Evolutionary conservation across 805 yeast genomes (phyloP).

Genomic region (Schizosaccharomyces osmophilus): DNA sequence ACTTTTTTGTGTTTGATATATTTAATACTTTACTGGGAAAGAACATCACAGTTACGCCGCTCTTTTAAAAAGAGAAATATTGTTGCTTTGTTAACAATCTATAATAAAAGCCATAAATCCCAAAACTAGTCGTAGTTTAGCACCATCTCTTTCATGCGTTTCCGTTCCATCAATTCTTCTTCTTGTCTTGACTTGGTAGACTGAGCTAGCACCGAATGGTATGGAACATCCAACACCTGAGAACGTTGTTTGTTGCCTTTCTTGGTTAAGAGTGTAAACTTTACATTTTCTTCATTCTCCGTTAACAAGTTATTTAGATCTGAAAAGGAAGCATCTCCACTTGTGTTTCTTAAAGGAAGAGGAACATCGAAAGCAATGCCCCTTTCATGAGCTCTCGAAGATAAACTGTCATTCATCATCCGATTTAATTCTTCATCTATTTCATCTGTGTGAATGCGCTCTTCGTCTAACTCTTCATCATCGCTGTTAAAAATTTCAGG

Average conservation of each 20-base stretch:
- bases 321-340: neutral
- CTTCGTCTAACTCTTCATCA: constrained; percentile 4
- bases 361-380: constrained; percentile 8
- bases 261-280: constrained; percentile 7
- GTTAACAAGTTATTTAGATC: neutral
- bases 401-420: constrained; percentile 8
- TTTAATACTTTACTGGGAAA: too few species aligned
- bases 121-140: constrained; percentile 6
- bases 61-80: too few species aligned
- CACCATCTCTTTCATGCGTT: constrained; percentile 8
- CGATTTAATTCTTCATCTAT: constrained; percentile 9
- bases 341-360: constrained; percentile 6
- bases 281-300: constrained; percentile 3
- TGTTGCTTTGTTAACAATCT: too few species aligned
- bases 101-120: too few species aligned
- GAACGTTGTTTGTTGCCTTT: constrained; percentile 7
- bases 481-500: constrained; percentile 1
- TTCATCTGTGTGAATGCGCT: constrained; percentile 6
- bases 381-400: constrained; percentile 6
- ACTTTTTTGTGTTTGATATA: too few species aligned
- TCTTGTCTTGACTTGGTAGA: constrained; percentile 8
- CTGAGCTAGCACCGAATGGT: constrained; percentile 8
- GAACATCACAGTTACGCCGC: too few species aligned
- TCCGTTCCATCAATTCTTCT: constrained; percentile 7
- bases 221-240: constrained; percentile 8